Percentiles rank a stretch among this genome's conserved stretches.
Evolutionary conservation across 805 yeast species (phyloP).

Genomic region (Nakazawaea peltata): DNA sequence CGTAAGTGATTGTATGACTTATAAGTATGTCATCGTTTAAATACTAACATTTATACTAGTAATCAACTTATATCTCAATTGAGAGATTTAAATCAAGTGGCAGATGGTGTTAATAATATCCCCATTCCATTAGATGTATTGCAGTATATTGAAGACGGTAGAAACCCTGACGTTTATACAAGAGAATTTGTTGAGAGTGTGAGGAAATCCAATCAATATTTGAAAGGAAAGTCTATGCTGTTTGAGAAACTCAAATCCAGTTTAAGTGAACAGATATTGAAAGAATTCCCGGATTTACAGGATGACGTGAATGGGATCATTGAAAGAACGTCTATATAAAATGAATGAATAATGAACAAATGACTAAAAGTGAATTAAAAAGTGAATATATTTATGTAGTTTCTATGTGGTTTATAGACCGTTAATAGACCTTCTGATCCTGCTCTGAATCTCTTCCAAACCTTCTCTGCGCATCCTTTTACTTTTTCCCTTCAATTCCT

Average conservation of each 20-base stretch:
- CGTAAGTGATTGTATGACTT: slow-evolving; percentile 32
- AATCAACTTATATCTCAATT: slow-evolving; percentile 35
- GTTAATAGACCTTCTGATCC: too few relatives aligned
- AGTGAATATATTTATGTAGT: too few relatives aligned
- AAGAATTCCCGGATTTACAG: slow-evolving; percentile 73
- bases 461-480: too few relatives aligned
- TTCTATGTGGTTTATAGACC: too few relatives aligned
- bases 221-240: slow-evolving; percentile 78
- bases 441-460: too few relatives aligned
- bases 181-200: slow-evolving; percentile 94
- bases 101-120: slow-evolving; percentile 27
- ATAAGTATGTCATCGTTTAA: slow-evolving; percentile 9
- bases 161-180: slow-evolving; percentile 95
- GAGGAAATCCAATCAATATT: slow-evolving; percentile 79
- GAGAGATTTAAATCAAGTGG: slow-evolving; percentile 21
- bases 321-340: slow-evolving; percentile 26
- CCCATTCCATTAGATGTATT: slow-evolving; percentile 78
- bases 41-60: slow-evolving; percentile 18
- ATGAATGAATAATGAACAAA: too few relatives aligned
- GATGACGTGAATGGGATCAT: slow-evolving; percentile 50
- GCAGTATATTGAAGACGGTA: slow-evolving; percentile 88
- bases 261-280: slow-evolving; percentile 59
- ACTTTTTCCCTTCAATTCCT: too few relatives aligned
- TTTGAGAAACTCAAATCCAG: slow-evolving; percentile 44
- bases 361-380: too few relatives aligned